Evolutionary conservation across 495 filamentous ascomycete genomes (phyloP), one percentile per base, ranked within the genome.

Genomic region (Penicillium maclennaniae): DNA sequence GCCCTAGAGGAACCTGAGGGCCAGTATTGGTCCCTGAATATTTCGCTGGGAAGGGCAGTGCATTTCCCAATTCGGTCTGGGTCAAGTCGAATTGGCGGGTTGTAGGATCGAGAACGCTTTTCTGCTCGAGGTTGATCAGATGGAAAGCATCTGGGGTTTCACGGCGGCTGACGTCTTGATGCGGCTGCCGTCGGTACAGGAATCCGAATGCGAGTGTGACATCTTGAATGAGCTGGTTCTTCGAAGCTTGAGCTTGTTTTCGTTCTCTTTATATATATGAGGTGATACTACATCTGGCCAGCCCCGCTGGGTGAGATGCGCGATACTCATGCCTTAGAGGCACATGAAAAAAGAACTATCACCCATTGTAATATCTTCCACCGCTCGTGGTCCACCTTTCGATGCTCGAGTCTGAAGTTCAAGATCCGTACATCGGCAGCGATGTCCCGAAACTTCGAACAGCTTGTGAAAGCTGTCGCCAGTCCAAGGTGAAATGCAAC

Each of bases 401-500:
- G 51, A 75, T 75, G 72, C 66, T 69, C 40, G 70, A 72, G 47
- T 59, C 69, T 53, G 55, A 51, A 28, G 54, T 44, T 40, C 51
- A 56, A 34, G 31, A 12, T 14, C 31, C 31, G 23, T 52, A 58
- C 51, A 58, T 47, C 45, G 63, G 51, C 23, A 63, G 61, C 44
- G 66, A 69, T 43, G 51, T 60, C 41, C 69, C 70, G 19, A 73
- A 75, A 50, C 70, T 75, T 16, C 70, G 74, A 56, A 68, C 74
- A 23, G 74, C 74, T 14, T 77, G 74, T 52, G 74, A 77, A 55
- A 73, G 73, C 42, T 77, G 74, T 56, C 61, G 74, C 27, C 74
- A 75, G 49, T 77, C 74, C 39, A 77, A 77, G 53, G 74, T 77
- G 34, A 75, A 75, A 59, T 77, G 74, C 58, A 73, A 73, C 52